Conservation (phyloP, 805 yeast genomes). For the Hanseniaspora opuntiae region DNA sequence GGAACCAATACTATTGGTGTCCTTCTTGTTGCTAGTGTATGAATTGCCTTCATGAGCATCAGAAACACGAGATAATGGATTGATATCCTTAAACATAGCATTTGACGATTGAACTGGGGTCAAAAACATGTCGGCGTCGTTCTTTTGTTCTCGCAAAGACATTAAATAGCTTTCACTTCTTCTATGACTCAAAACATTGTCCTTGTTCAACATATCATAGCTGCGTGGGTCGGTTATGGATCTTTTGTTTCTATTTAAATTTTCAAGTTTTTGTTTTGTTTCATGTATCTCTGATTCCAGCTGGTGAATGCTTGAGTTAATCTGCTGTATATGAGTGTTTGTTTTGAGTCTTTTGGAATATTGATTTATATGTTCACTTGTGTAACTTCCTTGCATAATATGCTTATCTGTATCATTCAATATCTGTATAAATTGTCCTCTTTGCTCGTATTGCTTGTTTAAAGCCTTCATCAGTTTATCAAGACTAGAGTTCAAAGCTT, state of each 20-base stretch:
- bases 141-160: not conserved
- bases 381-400: conserved; percentile 25
- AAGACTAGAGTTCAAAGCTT: conserved; percentile 18
- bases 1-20: not conserved
- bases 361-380: conserved; percentile 26
- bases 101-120: conserved; percentile 3
- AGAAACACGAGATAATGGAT: conserved; percentile 3
- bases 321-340: conserved; percentile 24
- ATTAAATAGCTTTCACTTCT: not conserved
- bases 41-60: conserved; percentile 17
- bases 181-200: not conserved
- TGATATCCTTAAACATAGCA: not conserved
- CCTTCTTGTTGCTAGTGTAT: not conserved
- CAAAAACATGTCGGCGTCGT: not conserved
- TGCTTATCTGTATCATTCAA: conserved; percentile 22
- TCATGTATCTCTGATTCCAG: conserved; percentile 20
- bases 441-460: conserved; percentile 13
- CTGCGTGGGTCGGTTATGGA: not conserved
- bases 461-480: conserved; percentile 6
- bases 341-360: conserved; percentile 26
- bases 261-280: conserved; percentile 17
- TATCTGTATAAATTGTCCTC: conserved; percentile 15
- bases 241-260: not conserved
- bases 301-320: conserved; percentile 21
- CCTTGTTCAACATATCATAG: not conserved